A percentile compares a stretch with the other conserved stretches of the same genome.
Evolutionary conservation across 306 rosid species (phyloP).

Genomic region (Trichosanthes truncata): DNA sequence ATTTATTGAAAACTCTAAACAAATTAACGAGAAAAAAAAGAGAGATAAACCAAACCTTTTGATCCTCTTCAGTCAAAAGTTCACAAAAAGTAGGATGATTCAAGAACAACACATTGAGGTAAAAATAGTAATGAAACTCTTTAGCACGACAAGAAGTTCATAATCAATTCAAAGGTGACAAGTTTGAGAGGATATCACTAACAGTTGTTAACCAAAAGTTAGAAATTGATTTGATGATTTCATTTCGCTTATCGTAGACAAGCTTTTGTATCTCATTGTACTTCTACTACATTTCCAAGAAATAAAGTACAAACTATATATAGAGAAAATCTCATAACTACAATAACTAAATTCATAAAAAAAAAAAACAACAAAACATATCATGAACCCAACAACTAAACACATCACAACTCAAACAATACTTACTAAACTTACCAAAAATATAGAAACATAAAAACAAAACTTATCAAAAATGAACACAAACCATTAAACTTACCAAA

Average conservation of each 20-base stretch:
- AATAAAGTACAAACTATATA: too few species aligned
- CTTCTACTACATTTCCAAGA: conserved; percentile 80
- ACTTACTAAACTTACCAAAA: too few species aligned
- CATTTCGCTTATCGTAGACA: conserved; percentile 63
- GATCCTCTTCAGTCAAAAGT: conserved; percentile 77
- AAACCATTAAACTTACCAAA: too few species aligned
- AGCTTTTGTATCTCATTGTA: conserved; percentile 78
- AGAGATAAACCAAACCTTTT: conserved; percentile 39
- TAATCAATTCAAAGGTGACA: not conserved
- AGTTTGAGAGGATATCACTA: conserved; percentile 21
- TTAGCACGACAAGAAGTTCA: not conserved
- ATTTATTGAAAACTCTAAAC: not conserved
- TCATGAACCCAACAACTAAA: too few species aligned
- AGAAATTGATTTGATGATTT: conserved; percentile 65
- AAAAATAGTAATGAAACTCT: not conserved
- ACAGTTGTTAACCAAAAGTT: conserved; percentile 92
- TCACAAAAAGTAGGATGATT: conserved; percentile 68
- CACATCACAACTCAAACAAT: too few species aligned
- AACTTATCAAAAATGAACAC: too few species aligned
- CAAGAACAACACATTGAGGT: conserved; percentile 40
- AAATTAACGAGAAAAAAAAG: not conserved
- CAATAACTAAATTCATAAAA: too few species aligned
- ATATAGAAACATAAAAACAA: too few species aligned
- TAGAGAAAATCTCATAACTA: too few species aligned
- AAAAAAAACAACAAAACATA: too few species aligned